Evolutionary conservation across 306 rosid genomes (phyloP).

Genomic region (Malus asiatica): DNA sequence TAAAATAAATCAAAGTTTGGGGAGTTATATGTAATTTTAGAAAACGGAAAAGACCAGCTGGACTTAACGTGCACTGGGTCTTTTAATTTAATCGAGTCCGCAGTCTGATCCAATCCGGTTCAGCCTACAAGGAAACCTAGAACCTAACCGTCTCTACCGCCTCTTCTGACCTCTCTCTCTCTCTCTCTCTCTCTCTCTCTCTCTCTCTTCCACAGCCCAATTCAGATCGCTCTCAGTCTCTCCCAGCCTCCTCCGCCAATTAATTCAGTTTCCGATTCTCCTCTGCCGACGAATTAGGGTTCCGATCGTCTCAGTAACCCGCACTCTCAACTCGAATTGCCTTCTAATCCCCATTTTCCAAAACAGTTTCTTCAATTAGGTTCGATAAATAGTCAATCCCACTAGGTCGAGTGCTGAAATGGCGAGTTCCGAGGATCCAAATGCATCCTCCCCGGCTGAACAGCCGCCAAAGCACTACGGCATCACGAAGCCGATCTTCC

Average conservation of each 20-base stretch:
- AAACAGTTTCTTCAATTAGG: neutral
- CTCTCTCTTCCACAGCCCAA: neutral
- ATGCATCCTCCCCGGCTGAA: constrained; percentile 29
- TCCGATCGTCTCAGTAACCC: neutral
- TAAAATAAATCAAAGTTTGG: neutral
- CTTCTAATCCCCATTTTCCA: neutral
- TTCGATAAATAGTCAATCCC: neutral
- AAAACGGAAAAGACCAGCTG: neutral
- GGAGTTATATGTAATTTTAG: neutral
- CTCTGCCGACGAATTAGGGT: neutral
- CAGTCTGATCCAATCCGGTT: neutral
- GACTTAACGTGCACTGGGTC: neutral
- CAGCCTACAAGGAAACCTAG: neutral
- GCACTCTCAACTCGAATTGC: neutral
- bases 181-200: neutral
- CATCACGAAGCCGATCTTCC: constrained; percentile 45
- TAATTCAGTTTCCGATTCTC: neutral
- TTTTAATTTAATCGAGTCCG: neutral
- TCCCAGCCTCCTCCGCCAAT: neutral
- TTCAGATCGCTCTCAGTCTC: neutral
- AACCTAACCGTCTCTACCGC: neutral
- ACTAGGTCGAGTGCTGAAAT: constrained; percentile 23
- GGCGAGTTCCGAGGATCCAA: constrained; percentile 53
- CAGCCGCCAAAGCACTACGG: constrained; percentile 38
- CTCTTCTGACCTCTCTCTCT: neutral